These are phyloP conservation scores for Pseudogymnoascus sp. DNA, from an alignment of 2,329 filamentous ascomycete species.

Conservation along the genomic window DNA sequence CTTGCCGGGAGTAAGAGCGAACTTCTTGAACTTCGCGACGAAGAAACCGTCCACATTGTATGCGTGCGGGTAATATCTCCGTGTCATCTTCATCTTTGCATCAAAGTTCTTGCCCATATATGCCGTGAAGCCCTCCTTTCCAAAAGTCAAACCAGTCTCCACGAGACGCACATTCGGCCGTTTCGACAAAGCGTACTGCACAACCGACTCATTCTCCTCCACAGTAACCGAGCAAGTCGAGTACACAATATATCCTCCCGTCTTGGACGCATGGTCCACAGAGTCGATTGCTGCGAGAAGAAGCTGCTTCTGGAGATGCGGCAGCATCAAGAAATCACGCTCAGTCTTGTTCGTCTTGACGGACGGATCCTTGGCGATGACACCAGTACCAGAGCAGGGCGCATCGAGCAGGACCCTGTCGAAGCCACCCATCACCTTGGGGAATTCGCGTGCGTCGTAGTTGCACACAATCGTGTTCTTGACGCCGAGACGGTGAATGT, in stretches of 20 bases:
- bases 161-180: slow-evolving; percentile 92
- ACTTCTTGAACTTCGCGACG: slow-evolving; percentile 95
- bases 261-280: slow-evolving; percentile 83
- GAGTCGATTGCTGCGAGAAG: slow-evolving; percentile 90
- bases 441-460: slow-evolving; percentile 91
- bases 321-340: slow-evolving; percentile 85
- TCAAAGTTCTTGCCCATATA: slow-evolving; percentile 92
- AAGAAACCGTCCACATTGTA: slow-evolving; percentile 99
- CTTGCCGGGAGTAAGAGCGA: slow-evolving; percentile 62
- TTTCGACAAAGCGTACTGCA: slow-evolving; percentile 86
- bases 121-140: slow-evolving; percentile 83
- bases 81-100: slow-evolving; percentile 70
- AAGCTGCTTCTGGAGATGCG: slow-evolving; percentile 91
- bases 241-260: slow-evolving; percentile 91
- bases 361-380: slow-evolving; percentile 92
- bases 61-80: slow-evolving; percentile 81
- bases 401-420: slow-evolving; percentile 91
- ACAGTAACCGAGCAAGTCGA: slow-evolving; percentile 93
- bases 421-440: slow-evolving; percentile 89
- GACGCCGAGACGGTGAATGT: slow-evolving; percentile 88
- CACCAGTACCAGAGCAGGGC: slow-evolving; percentile 92
- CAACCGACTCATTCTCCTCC: slow-evolving; percentile 89
- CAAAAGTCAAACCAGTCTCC: slow-evolving; percentile 82
- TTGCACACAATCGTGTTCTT: slow-evolving; percentile 94
- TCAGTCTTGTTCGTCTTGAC: slow-evolving; percentile 99